Evolutionary conservation across 306 rosid species (phyloP), one percentile per base, ranked within the genome.

Genomic region (Citrullus amarus): DNA sequence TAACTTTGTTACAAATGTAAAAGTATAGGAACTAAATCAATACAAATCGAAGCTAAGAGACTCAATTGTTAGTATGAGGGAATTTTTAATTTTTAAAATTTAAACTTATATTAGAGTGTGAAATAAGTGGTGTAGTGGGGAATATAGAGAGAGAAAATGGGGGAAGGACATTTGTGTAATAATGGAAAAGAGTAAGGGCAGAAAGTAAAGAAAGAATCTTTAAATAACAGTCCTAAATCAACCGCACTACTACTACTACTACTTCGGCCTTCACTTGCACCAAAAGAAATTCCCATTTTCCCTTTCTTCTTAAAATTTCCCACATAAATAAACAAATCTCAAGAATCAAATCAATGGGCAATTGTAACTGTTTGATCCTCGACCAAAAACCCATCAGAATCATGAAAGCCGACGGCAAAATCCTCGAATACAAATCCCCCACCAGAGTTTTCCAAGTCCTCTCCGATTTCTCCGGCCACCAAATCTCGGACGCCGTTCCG

Each of bases 351-450:
- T 7, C 48, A 43, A 51, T 55, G 99, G 99, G 99, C 32, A 95
- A 95, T 71, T 89, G 93, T 25, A 95, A 95, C 67, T 89, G 96
- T 82, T 74, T 95, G 81, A 91, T 83, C 77, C 32, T 83, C 67
- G 88, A 85, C 73, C 75, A 83, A 46, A 84, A 89, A 9, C 58
- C 85, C 12, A 89, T 89, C 54, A 93, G 81, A 85, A 78, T 95
- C 76, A 83, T 88, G 93, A 91, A 87, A 85, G 67, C 89, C 9
- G 97, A 95, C 79, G 92, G 97, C 41, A 88, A 91, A 84, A 65
- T 91, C 58, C 86, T 95, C 2, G 95, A 88, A 80, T 95, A 92
- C 89, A 87, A 85, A 79, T 70, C 88, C 79, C 90, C 93, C 25
- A 83, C 86, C 41, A 81, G 79, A 68, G 97, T 80, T 17, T 83